Conservation (phyloP, 768 basidiomycete species). For the Lepiota subincarnata region DNA sequence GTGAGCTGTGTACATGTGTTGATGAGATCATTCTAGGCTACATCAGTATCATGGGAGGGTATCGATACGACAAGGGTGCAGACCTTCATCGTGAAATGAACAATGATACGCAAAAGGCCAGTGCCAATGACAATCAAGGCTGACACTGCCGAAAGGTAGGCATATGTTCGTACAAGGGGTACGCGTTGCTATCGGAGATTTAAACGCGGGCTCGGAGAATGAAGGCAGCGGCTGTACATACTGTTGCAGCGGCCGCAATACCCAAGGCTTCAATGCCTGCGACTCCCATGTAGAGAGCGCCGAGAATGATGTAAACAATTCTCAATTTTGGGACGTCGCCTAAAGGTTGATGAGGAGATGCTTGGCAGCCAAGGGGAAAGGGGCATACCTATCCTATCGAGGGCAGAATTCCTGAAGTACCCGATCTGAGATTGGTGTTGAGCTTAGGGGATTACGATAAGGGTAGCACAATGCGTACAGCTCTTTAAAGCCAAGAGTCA, state of each 20-base stretch:
- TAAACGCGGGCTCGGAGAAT: neutral
- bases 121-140: conserved; percentile 47
- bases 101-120: conserved; percentile 51
- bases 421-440: conserved; percentile 40
- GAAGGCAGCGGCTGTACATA: conserved; percentile 28
- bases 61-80: conserved; percentile 3
- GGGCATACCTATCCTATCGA: conserved; percentile 46
- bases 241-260: conserved; percentile 42
- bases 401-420: conserved; percentile 51
- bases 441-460: neutral
- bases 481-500: conserved; percentile 18
- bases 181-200: conserved; percentile 46
- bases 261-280: conserved; percentile 57
- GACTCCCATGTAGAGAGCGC: conserved; percentile 49
- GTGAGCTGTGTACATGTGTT: conserved; percentile 44
- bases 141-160: conserved; percentile 44
- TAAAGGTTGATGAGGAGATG: conserved; percentile 7
- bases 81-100: conserved; percentile 70
- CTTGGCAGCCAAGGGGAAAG: neutral
- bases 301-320: conserved; percentile 55
- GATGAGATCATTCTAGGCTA: conserved; percentile 51
- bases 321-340: conserved; percentile 44
- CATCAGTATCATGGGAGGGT: neutral
- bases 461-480: conserved; percentile 23
- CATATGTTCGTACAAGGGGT: conserved; percentile 49